Evolutionary conservation across 2,329 filamentous ascomycete genomes (phyloP).

Genomic region (Fusarium succisae): DNA sequence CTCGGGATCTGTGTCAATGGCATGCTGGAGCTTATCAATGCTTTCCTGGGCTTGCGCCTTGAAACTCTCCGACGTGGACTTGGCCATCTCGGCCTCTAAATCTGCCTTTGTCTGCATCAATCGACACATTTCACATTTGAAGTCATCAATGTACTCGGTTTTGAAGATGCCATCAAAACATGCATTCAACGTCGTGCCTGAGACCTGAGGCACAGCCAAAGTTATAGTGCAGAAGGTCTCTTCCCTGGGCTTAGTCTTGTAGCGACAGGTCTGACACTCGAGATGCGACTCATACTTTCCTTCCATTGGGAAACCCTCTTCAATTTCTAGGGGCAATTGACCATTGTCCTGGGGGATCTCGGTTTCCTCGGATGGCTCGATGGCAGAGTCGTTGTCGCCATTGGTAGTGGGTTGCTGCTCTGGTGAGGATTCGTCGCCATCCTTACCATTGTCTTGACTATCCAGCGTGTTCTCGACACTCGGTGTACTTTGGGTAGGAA

Average conservation of each 20-base stretch:
- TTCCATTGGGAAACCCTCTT: constrained; percentile 89
- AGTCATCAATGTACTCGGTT: constrained; percentile 95
- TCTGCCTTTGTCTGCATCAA: constrained; percentile 79
- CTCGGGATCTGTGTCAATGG: constrained; percentile 85
- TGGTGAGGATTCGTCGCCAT: constrained; percentile 3
- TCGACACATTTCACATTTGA: constrained; percentile 92
- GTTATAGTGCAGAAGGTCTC: constrained; percentile 94
- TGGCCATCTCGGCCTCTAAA: constrained; percentile 68
- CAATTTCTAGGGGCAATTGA: constrained; percentile 53
- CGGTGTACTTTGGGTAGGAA: constrained; percentile 14
- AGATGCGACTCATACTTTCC: constrained; percentile 94
- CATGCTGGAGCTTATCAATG: constrained; percentile 72
- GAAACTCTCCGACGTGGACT: constrained; percentile 62
- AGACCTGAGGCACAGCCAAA: constrained; percentile 86
- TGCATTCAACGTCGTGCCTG: constrained; percentile 80
- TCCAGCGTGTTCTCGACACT: constrained; percentile 30
- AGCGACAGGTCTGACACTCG: constrained; percentile 88
- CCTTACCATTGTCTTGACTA: constrained; percentile 33
- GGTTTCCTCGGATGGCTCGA: constrained; percentile 36
- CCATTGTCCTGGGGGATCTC: constrained; percentile 33
- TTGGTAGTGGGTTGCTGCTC: constrained; percentile 22
- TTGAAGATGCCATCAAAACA: constrained; percentile 97
- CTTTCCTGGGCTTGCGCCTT: constrained; percentile 63
- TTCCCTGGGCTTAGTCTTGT: constrained; percentile 83
- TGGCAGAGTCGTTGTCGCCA: constrained; percentile 30